phyloP scores from a whole-genome alignment of 169 alveolate genomes.

The Plasmodium ovale region DNA sequence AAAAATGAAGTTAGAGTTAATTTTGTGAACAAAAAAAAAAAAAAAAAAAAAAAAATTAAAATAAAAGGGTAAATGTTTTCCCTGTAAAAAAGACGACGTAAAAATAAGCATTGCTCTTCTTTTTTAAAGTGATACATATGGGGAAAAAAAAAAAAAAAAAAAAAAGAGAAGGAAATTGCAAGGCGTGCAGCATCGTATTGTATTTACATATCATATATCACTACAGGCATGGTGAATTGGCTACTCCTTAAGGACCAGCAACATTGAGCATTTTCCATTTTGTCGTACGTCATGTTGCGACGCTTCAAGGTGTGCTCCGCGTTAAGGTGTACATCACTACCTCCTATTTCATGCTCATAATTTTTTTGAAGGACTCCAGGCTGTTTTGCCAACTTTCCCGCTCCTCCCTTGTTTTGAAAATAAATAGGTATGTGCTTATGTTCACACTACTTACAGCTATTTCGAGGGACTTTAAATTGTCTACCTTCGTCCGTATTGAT shows the following conservation, averaged over 20 bases:
- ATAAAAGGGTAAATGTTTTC: not conserved
- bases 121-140: not conserved
- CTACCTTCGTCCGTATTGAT: constrained; percentile 81
- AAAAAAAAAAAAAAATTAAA: too few relatives aligned
- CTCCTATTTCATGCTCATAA: constrained; percentile 58
- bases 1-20: too few relatives aligned
- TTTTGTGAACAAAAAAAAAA: too few relatives aligned
- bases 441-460: constrained; percentile 79
- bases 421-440: constrained; percentile 77
- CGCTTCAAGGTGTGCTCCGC: not conserved
- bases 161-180: not conserved
- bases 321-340: constrained; percentile 57
- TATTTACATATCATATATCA: too few relatives aligned
- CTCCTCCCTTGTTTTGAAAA: constrained; percentile 83
- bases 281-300: too few relatives aligned
- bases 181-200: too few relatives aligned
- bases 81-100: not conserved
- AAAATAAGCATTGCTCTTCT: not conserved
- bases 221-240: too few relatives aligned
- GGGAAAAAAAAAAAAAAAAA: not conserved
- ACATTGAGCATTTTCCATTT: too few relatives aligned
- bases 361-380: constrained; percentile 79
- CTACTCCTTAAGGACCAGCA: too few relatives aligned
- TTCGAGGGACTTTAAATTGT: constrained; percentile 80
- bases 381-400: constrained; percentile 85